Evolutionary conservation across 2,329 filamentous ascomycete species (phyloP).

Genomic region (Ustilaginoidea virens): DNA sequence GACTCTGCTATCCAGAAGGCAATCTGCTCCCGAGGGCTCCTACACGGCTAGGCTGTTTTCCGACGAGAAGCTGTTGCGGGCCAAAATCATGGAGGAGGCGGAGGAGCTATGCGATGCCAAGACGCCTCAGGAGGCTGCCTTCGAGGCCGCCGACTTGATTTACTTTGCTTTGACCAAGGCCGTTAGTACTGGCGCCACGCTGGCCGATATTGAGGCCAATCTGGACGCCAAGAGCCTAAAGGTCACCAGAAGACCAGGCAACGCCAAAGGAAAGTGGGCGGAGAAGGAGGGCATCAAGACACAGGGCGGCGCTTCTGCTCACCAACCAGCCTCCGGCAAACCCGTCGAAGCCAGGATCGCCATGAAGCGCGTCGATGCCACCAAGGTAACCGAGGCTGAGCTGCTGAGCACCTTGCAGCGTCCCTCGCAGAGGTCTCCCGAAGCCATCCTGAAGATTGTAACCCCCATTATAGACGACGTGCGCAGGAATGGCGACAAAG

Average conservation of each 20-base stretch:
- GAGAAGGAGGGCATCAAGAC: conserved; percentile 59
- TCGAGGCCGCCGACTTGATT: conserved; percentile 86
- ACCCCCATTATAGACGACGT: conserved; percentile 85
- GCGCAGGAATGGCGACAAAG: conserved; percentile 68
- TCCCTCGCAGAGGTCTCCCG: conserved; percentile 88
- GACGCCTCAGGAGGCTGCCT: conserved; percentile 70
- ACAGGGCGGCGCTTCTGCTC: too few relatives aligned
- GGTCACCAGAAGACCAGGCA: conserved; percentile 81
- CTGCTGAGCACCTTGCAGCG: conserved; percentile 66
- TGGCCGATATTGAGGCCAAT: conserved; percentile 83
- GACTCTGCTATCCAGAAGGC: conserved; percentile 68
- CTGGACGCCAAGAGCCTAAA: conserved; percentile 91
- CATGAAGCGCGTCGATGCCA: conserved; percentile 67
- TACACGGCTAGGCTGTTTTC: conserved; percentile 91
- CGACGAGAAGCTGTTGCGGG: conserved; percentile 73
- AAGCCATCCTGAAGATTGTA: conserved; percentile 82
- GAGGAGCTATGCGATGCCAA: conserved; percentile 84
- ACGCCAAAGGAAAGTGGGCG: conserved; percentile 88
- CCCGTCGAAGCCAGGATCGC: conserved; percentile 43
- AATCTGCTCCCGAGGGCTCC: conserved; percentile 71
- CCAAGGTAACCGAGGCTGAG: conserved; percentile 44
- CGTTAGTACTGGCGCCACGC: conserved; percentile 63
- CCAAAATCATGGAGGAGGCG: conserved; percentile 98
- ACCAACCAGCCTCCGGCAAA: too few relatives aligned
- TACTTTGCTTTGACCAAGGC: conserved; percentile 94